Percentiles rank a stretch among this genome's conserved stretches.
These are phyloP conservation scores for Solanum neorickii DNA, from an alignment of 257 asterid genomes.

Conservation along the genomic window DNA sequence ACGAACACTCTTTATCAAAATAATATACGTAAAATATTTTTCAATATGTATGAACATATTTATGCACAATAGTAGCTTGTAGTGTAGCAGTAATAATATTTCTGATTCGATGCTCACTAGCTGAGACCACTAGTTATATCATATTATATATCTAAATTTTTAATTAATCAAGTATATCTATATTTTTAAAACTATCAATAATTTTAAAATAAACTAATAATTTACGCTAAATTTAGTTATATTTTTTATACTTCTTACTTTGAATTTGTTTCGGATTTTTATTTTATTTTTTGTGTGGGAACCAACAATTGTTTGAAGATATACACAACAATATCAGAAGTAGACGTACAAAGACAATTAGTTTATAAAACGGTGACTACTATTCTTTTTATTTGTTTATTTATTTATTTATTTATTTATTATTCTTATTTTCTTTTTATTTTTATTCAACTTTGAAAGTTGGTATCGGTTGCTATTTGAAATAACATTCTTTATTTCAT, in stretches of 20 bases:
- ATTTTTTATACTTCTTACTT: neutral
- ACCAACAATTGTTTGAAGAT: neutral
- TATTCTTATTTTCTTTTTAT: neutral
- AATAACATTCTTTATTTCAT: neutral
- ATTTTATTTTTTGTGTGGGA: neutral
- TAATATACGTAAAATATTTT: too few species aligned
- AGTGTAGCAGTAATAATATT: too few species aligned
- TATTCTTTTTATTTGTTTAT: neutral
- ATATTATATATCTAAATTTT: too few species aligned
- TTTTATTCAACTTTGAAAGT: neutral
- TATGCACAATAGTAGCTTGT: too few species aligned
- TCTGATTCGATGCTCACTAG: too few species aligned
- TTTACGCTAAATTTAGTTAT: too few species aligned
- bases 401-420: neutral
- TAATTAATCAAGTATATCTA: too few species aligned
- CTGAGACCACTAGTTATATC: neutral
- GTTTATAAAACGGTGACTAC: neutral
- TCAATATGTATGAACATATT: too few species aligned
- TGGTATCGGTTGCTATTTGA: neutral
- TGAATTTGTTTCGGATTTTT: neutral
- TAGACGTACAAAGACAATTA: neutral
- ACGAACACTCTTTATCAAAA: too few species aligned
- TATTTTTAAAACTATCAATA: neutral
- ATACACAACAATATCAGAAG: neutral
- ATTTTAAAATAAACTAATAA: too few species aligned